These are phyloP conservation scores for Herpotrichia juniperi DNA, from an alignment of 2,329 filamentous ascomycete species.

Conservation along the genomic window DNA sequence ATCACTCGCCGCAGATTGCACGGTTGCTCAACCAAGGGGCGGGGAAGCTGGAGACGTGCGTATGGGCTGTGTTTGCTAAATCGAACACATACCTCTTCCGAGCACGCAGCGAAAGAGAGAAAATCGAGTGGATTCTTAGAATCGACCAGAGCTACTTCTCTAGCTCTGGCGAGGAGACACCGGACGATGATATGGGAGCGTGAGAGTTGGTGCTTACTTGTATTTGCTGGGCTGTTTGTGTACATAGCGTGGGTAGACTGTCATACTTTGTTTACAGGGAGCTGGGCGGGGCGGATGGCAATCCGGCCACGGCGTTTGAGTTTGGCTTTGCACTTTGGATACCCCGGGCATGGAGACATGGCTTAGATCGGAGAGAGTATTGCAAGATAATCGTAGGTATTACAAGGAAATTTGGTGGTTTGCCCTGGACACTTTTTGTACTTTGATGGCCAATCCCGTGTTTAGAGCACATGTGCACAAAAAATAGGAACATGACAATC, in stretches of 20 bases:
- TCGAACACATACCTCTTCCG: conserved; percentile 97
- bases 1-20: conserved; percentile 87
- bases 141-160: conserved; percentile 82
- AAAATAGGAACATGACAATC: too few relatives aligned
- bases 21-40: conserved; percentile 62
- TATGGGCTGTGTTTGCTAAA: conserved; percentile 93
- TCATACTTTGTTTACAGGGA: too few relatives aligned
- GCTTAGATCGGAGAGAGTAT: too few relatives aligned
- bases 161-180: conserved; percentile 14
- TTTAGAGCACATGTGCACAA: too few relatives aligned
- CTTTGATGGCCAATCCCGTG: too few relatives aligned
- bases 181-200: neutral
- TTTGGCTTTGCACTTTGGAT: too few relatives aligned
- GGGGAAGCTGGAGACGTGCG: conserved; percentile 59
- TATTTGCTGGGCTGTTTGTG: neutral
- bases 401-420: too few relatives aligned
- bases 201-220: neutral
- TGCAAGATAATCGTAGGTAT: too few relatives aligned
- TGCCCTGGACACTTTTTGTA: too few relatives aligned
- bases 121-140: conserved; percentile 95
- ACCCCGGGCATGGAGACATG: too few relatives aligned
- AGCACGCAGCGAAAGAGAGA: conserved; percentile 85
- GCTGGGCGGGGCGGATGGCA: too few relatives aligned
- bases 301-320: too few relatives aligned
- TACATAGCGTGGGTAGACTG: neutral